Evolutionary conservation across 371 early-diverging fungal genomes (phyloP).

Genomic region (Mortierella sp.): DNA sequence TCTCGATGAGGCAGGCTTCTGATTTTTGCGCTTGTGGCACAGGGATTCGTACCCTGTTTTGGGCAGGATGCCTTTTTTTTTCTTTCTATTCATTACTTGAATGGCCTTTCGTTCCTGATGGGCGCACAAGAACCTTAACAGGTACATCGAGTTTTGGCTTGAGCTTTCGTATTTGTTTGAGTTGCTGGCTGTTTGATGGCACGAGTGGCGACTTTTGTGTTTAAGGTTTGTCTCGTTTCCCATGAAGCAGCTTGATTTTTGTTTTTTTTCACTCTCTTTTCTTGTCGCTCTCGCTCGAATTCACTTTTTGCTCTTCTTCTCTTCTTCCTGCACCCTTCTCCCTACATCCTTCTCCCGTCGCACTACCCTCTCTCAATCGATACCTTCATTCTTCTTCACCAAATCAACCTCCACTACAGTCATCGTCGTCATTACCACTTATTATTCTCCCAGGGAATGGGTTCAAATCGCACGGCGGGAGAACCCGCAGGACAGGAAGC

Average conservation of each 20-base stretch:
- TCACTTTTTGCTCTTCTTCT: background rate
- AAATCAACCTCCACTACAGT: background rate
- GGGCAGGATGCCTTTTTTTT: constrained; percentile 10
- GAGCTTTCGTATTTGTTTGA: background rate
- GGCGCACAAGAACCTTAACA: background rate
- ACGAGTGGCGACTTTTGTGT: background rate
- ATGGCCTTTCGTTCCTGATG: background rate
- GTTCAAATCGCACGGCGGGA: background rate
- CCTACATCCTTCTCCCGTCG: background rate
- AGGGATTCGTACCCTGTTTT: constrained; percentile 15
- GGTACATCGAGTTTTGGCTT: background rate
- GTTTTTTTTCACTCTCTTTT: background rate
- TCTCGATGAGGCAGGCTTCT: background rate
- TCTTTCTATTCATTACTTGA: background rate
- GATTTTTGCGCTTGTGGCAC: background rate
- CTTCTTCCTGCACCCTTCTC: background rate
- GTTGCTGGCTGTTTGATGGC: background rate
- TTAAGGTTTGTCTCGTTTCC: background rate
- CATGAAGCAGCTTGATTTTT: background rate
- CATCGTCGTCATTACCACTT: background rate
- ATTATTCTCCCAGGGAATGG: background rate
- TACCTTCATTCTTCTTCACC: background rate
- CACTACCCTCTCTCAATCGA: background rate
- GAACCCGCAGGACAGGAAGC: background rate
- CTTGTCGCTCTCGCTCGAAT: background rate